Evolutionary conservation across 2,329 filamentous ascomycete genomes (phyloP).

Genomic region (Ascochyta lentis): DNA sequence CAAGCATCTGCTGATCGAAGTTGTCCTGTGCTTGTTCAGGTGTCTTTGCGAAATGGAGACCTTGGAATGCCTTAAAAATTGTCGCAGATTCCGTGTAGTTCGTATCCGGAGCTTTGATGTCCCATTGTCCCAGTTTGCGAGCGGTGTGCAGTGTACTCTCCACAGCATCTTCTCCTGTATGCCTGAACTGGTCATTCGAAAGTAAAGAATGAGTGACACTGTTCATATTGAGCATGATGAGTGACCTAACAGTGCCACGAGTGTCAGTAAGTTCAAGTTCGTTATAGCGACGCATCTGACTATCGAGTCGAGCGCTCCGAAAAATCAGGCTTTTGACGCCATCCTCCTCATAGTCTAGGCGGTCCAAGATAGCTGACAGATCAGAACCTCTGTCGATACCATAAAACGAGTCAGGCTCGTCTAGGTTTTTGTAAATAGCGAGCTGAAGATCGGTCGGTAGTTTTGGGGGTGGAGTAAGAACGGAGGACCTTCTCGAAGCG

Average conservation of each 20-base stretch:
- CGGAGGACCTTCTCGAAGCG: slow-evolving; percentile 69
- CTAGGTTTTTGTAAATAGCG: slow-evolving; percentile 86
- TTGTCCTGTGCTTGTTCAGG: slow-evolving; percentile 60
- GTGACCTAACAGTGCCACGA: slow-evolving; percentile 74
- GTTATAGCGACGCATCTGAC: slow-evolving; percentile 71
- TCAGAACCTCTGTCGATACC: slow-evolving; percentile 81
- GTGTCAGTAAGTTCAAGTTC: slow-evolving; percentile 65
- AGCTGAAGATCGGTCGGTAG: slow-evolving; percentile 73
- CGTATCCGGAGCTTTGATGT: slow-evolving; percentile 74
- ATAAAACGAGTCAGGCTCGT: slow-evolving; percentile 96
- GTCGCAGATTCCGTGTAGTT: slow-evolving; percentile 70
- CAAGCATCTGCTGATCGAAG: slow-evolving; percentile 67
- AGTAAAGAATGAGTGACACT: slow-evolving; percentile 84
- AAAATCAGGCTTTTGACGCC: slow-evolving; percentile 88
- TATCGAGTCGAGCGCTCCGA: slow-evolving; percentile 88
- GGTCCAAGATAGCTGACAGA: slow-evolving; percentile 76
- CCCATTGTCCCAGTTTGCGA: slow-evolving; percentile 87
- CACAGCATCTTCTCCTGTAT: slow-evolving; percentile 64
- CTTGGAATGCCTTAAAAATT: slow-evolving; percentile 82
- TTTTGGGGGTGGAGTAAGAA: slow-evolving; percentile 54
- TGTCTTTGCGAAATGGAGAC: slow-evolving; percentile 71
- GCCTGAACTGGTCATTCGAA: slow-evolving; percentile 68
- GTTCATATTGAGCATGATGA: slow-evolving; percentile 82
- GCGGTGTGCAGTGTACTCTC: slow-evolving; percentile 81
- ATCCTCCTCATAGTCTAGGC: slow-evolving; percentile 88